phyloP scores from a whole-genome alignment of 2,329 filamentous ascomycete genomes.

The Cryphonectria parasitica region DNA sequence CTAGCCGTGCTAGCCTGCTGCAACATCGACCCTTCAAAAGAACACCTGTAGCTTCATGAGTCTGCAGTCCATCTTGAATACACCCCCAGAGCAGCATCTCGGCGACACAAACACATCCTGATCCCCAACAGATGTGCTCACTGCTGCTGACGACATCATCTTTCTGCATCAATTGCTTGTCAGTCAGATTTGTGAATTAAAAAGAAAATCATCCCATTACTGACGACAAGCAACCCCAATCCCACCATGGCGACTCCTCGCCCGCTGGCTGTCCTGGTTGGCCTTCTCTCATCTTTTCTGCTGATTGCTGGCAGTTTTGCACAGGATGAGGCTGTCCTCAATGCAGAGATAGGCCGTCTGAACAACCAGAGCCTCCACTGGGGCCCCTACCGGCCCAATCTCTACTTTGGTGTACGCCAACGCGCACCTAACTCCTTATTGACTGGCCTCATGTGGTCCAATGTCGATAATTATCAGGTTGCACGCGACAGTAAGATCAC shows the following conservation, averaged over 20 bases:
- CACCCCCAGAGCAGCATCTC: neutral
- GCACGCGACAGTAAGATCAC: slow-evolving; percentile 72
- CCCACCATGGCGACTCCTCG: slow-evolving; percentile 33
- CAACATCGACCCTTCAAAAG: slow-evolving; percentile 19
- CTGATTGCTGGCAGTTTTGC: slow-evolving; percentile 30
- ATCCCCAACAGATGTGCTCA: neutral
- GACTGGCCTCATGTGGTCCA: slow-evolving; percentile 86
- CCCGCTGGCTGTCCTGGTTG: slow-evolving; percentile 37
- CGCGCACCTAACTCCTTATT: slow-evolving; percentile 80
- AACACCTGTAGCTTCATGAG: slow-evolving; percentile 27
- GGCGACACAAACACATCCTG: slow-evolving; percentile 1
- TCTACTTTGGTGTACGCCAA: slow-evolving; percentile 91
- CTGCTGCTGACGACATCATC: neutral
- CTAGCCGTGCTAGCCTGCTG: neutral
- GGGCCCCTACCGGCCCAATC: slow-evolving; percentile 91
- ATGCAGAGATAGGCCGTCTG: slow-evolving; percentile 53
- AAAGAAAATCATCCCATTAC: neutral
- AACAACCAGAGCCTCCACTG: slow-evolving; percentile 89
- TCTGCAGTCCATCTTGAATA: neutral
- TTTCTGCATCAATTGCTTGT: neutral
- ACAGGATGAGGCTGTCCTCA: slow-evolving; percentile 45
- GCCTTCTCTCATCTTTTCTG: slow-evolving; percentile 33
- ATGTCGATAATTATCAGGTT: slow-evolving; percentile 76
- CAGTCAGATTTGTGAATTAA: neutral
- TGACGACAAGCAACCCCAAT: slow-evolving; percentile 23